phyloP scores from a whole-genome alignment of 371 early-diverging fungal genomes.

The Apophysomyces variabilis region DNA sequence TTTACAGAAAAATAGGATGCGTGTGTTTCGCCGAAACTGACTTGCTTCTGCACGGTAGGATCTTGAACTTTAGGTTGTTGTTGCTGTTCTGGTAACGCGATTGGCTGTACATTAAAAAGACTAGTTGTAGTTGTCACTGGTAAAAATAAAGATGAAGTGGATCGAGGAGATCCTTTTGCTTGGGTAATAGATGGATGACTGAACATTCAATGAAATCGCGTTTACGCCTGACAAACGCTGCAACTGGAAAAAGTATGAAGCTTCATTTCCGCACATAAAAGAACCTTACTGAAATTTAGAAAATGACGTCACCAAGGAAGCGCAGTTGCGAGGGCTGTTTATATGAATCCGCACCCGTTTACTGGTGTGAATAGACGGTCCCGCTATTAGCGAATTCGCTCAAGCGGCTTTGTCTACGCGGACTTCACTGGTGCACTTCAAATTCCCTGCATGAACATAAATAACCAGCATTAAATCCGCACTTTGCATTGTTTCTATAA shows the following conservation, averaged over 20 bases:
- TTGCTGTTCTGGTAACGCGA: background rate
- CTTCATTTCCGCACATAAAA: background rate
- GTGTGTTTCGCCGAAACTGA: background rate
- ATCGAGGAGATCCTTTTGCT: background rate
- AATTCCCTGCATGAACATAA: too few relatives aligned
- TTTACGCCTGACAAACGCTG: background rate
- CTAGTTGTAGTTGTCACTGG: background rate
- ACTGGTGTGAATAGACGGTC: too few relatives aligned
- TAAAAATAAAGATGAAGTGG: background rate
- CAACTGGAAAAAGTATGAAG: background rate
- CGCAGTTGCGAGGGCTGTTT: too few relatives aligned
- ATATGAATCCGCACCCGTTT: too few relatives aligned
- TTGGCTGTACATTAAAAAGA: background rate
- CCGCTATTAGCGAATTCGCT: background rate
- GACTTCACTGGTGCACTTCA: background rate
- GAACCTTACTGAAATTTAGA: too few relatives aligned
- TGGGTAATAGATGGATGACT: constrained; percentile 5
- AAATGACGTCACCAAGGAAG: too few relatives aligned
- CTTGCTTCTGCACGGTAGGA: background rate
- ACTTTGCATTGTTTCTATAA: too few relatives aligned
- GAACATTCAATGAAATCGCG: constrained; percentile 2
- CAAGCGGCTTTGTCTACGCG: background rate
- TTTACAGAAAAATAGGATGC: constrained; percentile 4
- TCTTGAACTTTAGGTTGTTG: background rate
- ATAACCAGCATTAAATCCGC: too few relatives aligned